These are phyloP conservation scores for Suillus lakei DNA, from an alignment of 768 basidiomycete species.

Conservation along the genomic window DNA sequence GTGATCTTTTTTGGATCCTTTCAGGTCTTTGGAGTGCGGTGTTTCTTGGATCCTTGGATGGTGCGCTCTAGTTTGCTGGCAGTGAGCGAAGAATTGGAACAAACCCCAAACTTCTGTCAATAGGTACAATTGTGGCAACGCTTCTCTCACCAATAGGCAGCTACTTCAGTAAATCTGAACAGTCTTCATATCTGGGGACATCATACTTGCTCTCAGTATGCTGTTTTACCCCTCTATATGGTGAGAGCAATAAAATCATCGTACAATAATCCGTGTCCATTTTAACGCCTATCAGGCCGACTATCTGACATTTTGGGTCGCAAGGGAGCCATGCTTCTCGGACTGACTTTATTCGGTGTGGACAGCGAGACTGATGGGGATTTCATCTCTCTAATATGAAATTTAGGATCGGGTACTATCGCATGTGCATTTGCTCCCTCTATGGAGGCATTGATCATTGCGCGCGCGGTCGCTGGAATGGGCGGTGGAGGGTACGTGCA, in stretches of 20 bases:
- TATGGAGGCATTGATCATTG: constrained; percentile 81
- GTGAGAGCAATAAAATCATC: constrained; percentile 40
- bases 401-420: constrained; percentile 77
- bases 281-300: constrained; percentile 57
- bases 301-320: constrained; percentile 86
- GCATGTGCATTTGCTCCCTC: constrained; percentile 86
- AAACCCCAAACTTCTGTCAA: constrained; percentile 12
- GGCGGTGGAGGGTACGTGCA: constrained; percentile 84
- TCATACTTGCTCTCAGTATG: constrained; percentile 87
- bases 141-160: constrained; percentile 85
- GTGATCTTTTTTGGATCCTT: constrained; percentile 73
- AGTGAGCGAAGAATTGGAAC: not conserved
- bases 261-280: constrained; percentile 6
- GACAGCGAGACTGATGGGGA: constrained; percentile 21
- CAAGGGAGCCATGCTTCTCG: constrained; percentile 86
- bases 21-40: constrained; percentile 83
- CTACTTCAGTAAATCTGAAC: constrained; percentile 78
- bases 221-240: constrained; percentile 90
- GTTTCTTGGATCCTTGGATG: constrained; percentile 85
- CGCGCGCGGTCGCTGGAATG: constrained; percentile 88
- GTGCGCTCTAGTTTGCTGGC: constrained; percentile 43
- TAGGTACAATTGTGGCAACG: constrained; percentile 86
- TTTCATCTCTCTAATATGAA: constrained; percentile 21
- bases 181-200: constrained; percentile 87
- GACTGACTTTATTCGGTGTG: constrained; percentile 81